A percentile compares a stretch with the other conserved stretches of the same genome.
Conservation (phyloP, 305 asterid species). For the Andrographis paniculata region DNA sequence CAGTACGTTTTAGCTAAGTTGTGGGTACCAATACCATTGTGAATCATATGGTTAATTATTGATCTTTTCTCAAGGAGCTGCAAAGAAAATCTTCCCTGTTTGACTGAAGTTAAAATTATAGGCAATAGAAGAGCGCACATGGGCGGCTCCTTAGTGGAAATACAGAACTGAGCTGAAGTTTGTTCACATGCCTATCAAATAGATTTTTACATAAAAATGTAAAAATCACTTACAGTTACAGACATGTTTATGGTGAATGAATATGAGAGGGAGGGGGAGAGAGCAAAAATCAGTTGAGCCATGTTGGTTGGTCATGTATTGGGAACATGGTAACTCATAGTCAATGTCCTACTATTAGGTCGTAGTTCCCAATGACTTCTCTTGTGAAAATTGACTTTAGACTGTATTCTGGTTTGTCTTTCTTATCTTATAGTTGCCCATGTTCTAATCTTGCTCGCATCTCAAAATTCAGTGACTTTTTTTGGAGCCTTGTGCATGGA, state of each 20-base stretch:
- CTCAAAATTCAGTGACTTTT: conserved; percentile 30
- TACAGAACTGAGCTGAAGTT: conserved; percentile 26
- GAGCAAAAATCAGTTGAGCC: conserved; percentile 24
- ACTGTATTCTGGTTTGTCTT: conserved; percentile 26
- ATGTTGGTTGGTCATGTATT: conserved; percentile 23
- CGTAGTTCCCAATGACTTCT: conserved; percentile 30
- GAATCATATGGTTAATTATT: conserved; percentile 29
- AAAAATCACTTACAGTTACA: conserved; percentile 28
- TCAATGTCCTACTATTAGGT: conserved; percentile 24
- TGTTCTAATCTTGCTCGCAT: conserved; percentile 28
- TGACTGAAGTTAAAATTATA: conserved; percentile 24
- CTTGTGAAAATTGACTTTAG: conserved; percentile 56
- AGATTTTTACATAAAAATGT: conserved; percentile 43
- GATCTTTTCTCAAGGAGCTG: conserved; percentile 18
- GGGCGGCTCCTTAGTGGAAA: conserved; percentile 54
- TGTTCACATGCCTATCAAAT: conserved; percentile 61
- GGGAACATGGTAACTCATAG: conserved; percentile 26
- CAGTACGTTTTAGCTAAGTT: neutral
- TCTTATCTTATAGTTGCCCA: conserved; percentile 27
- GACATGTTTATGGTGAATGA: conserved; percentile 26
- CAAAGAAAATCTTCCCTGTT: conserved; percentile 17
- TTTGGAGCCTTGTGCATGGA: conserved; percentile 48
- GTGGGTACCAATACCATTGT: no score
- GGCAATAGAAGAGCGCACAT: conserved; percentile 51
- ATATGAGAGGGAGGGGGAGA: conserved; percentile 17